Evolutionary conservation across 1,284 basidiomycete species (phyloP).

Genomic region (Mycena sp.): DNA sequence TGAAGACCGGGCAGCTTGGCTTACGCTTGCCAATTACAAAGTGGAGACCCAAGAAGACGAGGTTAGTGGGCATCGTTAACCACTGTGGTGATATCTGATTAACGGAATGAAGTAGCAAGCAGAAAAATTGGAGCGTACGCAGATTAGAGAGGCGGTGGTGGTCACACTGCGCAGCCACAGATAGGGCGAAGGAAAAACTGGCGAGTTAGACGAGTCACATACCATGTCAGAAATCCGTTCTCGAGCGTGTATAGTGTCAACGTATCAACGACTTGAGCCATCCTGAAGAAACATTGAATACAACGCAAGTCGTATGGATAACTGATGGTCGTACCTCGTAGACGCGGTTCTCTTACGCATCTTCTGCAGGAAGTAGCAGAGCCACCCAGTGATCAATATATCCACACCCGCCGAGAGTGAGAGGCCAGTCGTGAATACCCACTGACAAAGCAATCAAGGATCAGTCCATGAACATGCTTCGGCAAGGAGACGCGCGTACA

Average conservation of each 20-base stretch:
- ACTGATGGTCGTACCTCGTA: background rate
- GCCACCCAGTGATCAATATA: conserved; percentile 57
- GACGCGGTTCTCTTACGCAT: conserved; percentile 46
- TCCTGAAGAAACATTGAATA: conserved; percentile 29
- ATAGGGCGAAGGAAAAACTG: background rate
- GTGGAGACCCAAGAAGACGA: conserved; percentile 34
- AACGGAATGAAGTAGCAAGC: background rate
- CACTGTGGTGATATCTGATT: conserved; percentile 19
- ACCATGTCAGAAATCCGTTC: conserved; percentile 35
- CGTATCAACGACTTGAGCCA: conserved; percentile 6
- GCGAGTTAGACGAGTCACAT: conserved; percentile 2
- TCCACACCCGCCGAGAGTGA: conserved; percentile 60
- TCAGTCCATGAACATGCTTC: too few relatives aligned
- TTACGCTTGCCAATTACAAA: conserved; percentile 35
- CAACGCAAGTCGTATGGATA: too few relatives aligned
- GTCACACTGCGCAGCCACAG: conserved; percentile 30
- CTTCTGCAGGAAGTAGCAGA: conserved; percentile 56
- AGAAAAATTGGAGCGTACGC: conserved; percentile 8
- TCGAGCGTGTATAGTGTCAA: conserved; percentile 18
- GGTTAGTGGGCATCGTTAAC: conserved; percentile 32
- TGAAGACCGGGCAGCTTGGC: background rate
- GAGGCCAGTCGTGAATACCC: conserved; percentile 58
- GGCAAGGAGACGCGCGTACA: background rate
- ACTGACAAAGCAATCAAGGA: conserved; percentile 41
- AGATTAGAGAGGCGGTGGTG: conserved; percentile 24